Evolutionary conservation across 768 basidiomycete genomes (phyloP).

Genomic region (Wakefieldia striispora): DNA sequence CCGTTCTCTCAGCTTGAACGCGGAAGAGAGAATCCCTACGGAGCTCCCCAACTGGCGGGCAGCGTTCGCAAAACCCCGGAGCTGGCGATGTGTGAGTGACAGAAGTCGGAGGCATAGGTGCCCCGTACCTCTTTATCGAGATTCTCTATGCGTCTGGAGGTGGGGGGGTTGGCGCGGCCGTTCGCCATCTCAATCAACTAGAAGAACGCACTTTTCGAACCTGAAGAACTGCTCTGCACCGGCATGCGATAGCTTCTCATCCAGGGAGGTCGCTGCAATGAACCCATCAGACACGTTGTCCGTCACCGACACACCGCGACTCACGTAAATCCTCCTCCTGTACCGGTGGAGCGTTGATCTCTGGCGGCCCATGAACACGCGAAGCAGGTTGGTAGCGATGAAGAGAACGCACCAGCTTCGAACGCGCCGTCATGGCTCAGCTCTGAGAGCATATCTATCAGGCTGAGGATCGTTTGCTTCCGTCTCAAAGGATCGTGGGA

Average conservation of each 20-base stretch:
- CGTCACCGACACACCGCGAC: slow-evolving; percentile 1
- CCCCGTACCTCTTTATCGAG: slow-evolving; percentile 46
- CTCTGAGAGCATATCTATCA: slow-evolving; percentile 47
- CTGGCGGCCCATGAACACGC: slow-evolving; percentile 15
- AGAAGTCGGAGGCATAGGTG: neutral
- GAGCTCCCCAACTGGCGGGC: slow-evolving; percentile 56
- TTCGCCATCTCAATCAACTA: neutral
- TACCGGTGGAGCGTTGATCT: slow-evolving; percentile 31
- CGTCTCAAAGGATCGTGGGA: slow-evolving; percentile 32
- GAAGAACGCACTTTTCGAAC: slow-evolving; percentile 43
- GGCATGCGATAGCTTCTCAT: slow-evolving; percentile 49
- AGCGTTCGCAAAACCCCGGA: slow-evolving; percentile 53
- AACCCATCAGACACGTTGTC: slow-evolving; percentile 6
- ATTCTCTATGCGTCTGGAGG: slow-evolving; percentile 42
- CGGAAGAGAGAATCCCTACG: slow-evolving; percentile 54
- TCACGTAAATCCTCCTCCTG: slow-evolving; percentile 46
- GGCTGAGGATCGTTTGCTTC: slow-evolving; percentile 45
- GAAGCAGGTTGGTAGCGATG: neutral
- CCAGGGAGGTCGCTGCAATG: slow-evolving; percentile 39
- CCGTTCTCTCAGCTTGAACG: slow-evolving; percentile 49
- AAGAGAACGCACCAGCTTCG: slow-evolving; percentile 30
- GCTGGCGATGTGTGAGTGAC: slow-evolving; percentile 28
- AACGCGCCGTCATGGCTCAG: slow-evolving; percentile 39
- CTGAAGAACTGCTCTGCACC: slow-evolving; percentile 48
- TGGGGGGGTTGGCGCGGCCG: slow-evolving; percentile 5